Conservation (phyloP, 148 eudicot genomes). For the Rhododendron griersonianum region DNA sequence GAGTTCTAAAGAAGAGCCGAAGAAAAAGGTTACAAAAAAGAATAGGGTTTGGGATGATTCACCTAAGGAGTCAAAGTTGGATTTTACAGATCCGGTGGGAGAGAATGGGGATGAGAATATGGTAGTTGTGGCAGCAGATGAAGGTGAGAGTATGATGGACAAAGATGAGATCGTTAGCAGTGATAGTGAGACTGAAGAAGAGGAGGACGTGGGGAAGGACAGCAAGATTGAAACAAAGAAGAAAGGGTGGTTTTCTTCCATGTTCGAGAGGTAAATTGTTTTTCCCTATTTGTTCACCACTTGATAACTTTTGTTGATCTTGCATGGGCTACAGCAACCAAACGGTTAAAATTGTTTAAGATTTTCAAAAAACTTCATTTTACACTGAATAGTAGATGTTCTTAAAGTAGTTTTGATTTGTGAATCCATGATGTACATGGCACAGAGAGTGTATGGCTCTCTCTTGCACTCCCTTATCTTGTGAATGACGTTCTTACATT, state of each 20-base stretch:
- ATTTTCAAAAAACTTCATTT: not conserved
- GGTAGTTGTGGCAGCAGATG: slow-evolving; percentile 37
- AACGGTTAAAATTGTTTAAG: not conserved
- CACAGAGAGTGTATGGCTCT: not conserved
- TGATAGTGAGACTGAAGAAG: slow-evolving; percentile 77
- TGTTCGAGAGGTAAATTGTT: slow-evolving; percentile 78
- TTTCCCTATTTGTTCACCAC: not conserved
- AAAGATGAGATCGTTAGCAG: slow-evolving; percentile 85
- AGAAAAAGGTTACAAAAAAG: slow-evolving; percentile 78
- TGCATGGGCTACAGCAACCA: not conserved
- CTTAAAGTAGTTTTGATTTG: not conserved
- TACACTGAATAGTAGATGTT: not conserved
- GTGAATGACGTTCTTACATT: not conserved
- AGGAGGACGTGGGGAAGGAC: slow-evolving; percentile 44
- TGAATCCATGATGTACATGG: not conserved
- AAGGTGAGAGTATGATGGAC: slow-evolving; percentile 97
- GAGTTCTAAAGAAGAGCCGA: slow-evolving; percentile 59
- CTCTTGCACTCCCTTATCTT: not conserved
- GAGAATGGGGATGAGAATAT: slow-evolving; percentile 58
- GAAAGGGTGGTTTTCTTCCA: slow-evolving; percentile 91
- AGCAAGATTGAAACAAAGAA: slow-evolving; percentile 55
- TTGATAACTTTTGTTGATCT: not conserved
- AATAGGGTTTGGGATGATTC: slow-evolving; percentile 90
- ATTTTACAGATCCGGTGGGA: slow-evolving; percentile 73
- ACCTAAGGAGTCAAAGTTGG: slow-evolving; percentile 64